Evolutionary conservation across 345 rosid genomes (phyloP), one percentile per base, ranked within the genome.

Genomic region (Cardamine chenopodiifolia): DNA sequence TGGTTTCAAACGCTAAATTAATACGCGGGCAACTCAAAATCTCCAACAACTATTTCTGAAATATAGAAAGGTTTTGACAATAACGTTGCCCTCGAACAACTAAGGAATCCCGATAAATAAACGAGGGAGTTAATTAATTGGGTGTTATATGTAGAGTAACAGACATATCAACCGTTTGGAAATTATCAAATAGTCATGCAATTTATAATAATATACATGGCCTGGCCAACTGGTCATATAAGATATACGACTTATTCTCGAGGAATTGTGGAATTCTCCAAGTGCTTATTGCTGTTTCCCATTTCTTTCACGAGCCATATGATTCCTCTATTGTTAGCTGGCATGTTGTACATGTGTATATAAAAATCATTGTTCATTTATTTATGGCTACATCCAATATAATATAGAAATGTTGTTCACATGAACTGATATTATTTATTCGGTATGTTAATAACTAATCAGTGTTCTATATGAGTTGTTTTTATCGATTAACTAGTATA

Each of bases 181-280:
- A 75, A 42, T 66, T 14, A 61, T 61, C 49, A 68, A 76, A 61
- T 53, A 70, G 42, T 31, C 79, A 76, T 76, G 79, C 70, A 53
- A 17, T 42, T 75, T 60, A 49, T 49, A 68, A 50, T 29, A 40
- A 10, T 37, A 34, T 39, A 26, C 59, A 40, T 50, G 12, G 25
- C 13, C 29, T 59, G 44, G 44, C 68, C 44, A 58, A 28, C 19
- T 44, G 31, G 22, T 67, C 58, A 15, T 40, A 44, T 61, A 66
- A 48, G 68, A 37, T 58, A 35, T 20, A 49, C 58, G 68, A 67
- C 61, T 18, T 13, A 57, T 66, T 74, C 66, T 64, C 59, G 40
- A 56, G 25, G 63, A 44, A 5, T 67, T 37, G 53, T 15, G 52
- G 53, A 49, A 39, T 50, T 49, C 35, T 28, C 23, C 23, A 49